Percentiles rank a stretch among this genome's conserved stretches.
phyloP scores from a whole-genome alignment of 257 asterid genomes.

The Lycium ferocissimum region DNA sequence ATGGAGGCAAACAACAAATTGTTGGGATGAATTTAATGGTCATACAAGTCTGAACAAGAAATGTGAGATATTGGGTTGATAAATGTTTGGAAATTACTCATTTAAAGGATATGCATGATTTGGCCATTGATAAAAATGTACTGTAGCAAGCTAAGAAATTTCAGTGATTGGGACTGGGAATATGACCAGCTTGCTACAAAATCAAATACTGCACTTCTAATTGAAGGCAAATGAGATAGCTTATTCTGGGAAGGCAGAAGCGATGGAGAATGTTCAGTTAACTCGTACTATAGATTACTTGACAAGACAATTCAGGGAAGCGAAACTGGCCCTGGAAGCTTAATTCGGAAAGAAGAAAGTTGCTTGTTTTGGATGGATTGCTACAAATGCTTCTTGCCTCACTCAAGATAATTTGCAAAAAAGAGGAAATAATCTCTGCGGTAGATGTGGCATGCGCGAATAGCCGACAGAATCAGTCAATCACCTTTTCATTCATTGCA shows the following conservation, averaged over 20 bases:
- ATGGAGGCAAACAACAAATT: slow-evolving; percentile 21
- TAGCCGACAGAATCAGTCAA: neutral
- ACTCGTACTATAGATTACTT: neutral
- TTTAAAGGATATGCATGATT: neutral
- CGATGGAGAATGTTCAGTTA: neutral
- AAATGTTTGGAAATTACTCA: slow-evolving; percentile 15
- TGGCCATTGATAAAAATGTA: slow-evolving; percentile 4
- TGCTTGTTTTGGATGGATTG: slow-evolving; percentile 19
- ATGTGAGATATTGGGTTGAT: neutral
- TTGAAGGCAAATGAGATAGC: neutral
- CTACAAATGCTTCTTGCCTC: neutral
- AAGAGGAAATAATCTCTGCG: slow-evolving; percentile 1
- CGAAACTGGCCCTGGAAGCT: slow-evolving; percentile 7
- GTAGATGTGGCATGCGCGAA: neutral
- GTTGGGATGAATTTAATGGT: slow-evolving; percentile 21
- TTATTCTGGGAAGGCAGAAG: slow-evolving; percentile 2
- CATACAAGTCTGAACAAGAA: slow-evolving; percentile 22
- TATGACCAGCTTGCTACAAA: neutral
- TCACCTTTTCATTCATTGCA: neutral
- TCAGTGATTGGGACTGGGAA: neutral
- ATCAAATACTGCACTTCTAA: neutral
- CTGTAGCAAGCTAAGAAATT: neutral
- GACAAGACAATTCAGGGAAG: neutral
- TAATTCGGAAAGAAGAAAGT: neutral
- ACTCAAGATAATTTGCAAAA: neutral